Percentiles rank a stretch among this genome's conserved stretches.
Conservation (phyloP, 495 filamentous ascomycete species). For the Schizothecium vesticola region DNA sequence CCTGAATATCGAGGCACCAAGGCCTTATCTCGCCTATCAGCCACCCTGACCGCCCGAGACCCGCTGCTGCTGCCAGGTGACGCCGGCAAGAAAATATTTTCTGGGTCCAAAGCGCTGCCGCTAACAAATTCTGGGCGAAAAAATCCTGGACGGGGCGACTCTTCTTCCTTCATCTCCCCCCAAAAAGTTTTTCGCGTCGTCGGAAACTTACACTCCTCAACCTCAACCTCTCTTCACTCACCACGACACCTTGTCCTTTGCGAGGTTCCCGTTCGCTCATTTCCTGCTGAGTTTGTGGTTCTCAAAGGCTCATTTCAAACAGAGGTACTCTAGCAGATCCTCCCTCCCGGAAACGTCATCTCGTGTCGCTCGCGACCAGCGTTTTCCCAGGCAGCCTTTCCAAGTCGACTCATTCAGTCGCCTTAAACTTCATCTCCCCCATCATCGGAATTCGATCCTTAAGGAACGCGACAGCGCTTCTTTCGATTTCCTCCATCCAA, state of each 20-base stretch:
- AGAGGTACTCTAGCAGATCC: background rate
- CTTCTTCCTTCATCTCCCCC: constrained; percentile 5
- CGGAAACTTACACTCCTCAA: constrained; percentile 11
- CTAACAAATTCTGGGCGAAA: constrained; percentile 11
- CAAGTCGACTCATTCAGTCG: background rate
- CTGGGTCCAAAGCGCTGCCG: constrained; percentile 6
- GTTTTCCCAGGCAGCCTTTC: background rate
- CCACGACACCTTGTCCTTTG: constrained; percentile 7
- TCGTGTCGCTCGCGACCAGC: background rate
- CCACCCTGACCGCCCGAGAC: background rate
- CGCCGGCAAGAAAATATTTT: constrained; percentile 17
- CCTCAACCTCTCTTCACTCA: constrained; percentile 8
- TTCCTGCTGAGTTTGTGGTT: constrained; percentile 1
- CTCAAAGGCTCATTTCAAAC: background rate
- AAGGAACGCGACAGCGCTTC: background rate
- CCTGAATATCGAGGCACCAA: constrained; percentile 1
- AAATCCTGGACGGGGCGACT: constrained; percentile 16
- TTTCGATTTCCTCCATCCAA: background rate
- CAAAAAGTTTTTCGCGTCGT: constrained; percentile 12
- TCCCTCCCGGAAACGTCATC: constrained; percentile 5
- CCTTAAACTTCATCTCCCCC: background rate
- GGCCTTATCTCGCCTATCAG: constrained; percentile 17
- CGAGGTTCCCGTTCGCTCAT: constrained; percentile 11
- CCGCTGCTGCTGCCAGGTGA: background rate
- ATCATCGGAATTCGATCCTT: background rate